Percentiles rank a stretch among this genome's conserved stretches.
These are phyloP conservation scores for Pueraria montana DNA, from an alignment of 306 rosid species.

Conservation along the genomic window DNA sequence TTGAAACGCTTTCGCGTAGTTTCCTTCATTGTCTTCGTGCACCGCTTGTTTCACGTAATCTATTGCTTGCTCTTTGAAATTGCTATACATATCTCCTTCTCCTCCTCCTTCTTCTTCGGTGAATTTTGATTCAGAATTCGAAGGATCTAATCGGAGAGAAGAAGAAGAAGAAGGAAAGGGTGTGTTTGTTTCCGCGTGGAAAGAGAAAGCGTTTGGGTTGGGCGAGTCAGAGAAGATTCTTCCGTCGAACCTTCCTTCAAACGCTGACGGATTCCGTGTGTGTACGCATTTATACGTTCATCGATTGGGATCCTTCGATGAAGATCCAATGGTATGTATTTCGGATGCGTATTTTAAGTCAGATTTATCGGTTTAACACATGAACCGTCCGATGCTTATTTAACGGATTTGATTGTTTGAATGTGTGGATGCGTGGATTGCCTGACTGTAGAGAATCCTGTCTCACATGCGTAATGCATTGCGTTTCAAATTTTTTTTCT, in stretches of 20 bases:
- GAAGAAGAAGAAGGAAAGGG: no score
- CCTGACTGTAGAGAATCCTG: not conserved
- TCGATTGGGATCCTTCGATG: not conserved
- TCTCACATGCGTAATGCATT: not conserved
- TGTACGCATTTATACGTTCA: not conserved
- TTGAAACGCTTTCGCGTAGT: slow-evolving; percentile 92
- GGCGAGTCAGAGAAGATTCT: slow-evolving; percentile 41
- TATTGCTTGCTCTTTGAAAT: slow-evolving; percentile 98
- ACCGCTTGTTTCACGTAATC: slow-evolving; percentile 98
- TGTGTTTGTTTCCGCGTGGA: not conserved
- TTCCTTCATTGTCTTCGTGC: slow-evolving; percentile 85
- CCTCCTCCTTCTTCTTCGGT: not conserved
- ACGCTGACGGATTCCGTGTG: not conserved
- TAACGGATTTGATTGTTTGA: not conserved
- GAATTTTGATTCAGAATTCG: not conserved
- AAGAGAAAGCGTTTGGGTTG: not conserved
- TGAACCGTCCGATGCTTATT: not conserved
- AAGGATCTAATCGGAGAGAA: not conserved
- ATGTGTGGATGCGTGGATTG: not conserved
- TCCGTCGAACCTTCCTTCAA: slow-evolving; percentile 36
- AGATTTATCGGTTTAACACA: not conserved
- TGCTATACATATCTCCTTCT: slow-evolving; percentile 76
- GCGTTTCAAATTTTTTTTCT: not conserved
- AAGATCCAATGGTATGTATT: not conserved
- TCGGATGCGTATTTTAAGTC: not conserved